These are phyloP conservation scores for Talaromyces nanjingensis DNA, from an alignment of 495 filamentous ascomycete genomes.

Conservation along the genomic window DNA sequence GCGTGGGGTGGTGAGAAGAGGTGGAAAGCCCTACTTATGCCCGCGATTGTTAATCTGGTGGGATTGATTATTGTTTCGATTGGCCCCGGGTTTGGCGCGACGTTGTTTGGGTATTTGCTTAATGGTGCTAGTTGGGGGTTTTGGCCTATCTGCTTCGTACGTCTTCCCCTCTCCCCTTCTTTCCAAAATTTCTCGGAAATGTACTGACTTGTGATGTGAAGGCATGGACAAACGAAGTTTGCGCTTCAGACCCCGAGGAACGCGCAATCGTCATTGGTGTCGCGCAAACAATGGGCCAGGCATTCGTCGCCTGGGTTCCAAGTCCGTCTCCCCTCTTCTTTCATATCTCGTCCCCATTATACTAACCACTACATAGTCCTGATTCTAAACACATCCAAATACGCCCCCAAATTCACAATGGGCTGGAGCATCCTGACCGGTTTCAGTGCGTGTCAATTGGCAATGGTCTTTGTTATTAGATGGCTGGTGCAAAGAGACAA, in stretches of 20 bases:
- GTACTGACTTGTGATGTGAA: background rate
- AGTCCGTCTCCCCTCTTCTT: background rate
- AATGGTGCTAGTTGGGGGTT: conserved; percentile 10
- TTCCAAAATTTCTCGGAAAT: background rate
- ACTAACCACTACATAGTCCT: conserved; percentile 1
- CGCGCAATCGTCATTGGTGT: conserved; percentile 38
- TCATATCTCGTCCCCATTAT: background rate
- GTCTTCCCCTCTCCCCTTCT: background rate
- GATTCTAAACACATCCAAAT: conserved; percentile 8
- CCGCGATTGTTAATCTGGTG: conserved; percentile 5
- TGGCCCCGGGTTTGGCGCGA: conserved; percentile 33
- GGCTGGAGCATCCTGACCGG: conserved; percentile 5
- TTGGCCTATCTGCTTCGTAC: conserved; percentile 7
- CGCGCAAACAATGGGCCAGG: conserved; percentile 7
- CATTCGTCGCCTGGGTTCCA: conserved; percentile 8
- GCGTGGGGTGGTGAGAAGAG: conserved; percentile 1
- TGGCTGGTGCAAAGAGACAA: conserved; percentile 2
- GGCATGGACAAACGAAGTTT: conserved; percentile 43
- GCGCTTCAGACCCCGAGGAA: conserved; percentile 45
- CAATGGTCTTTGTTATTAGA: conserved; percentile 5
- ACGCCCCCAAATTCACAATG: conserved; percentile 9
- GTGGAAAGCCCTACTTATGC: conserved; percentile 1
- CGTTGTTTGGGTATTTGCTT: conserved; percentile 7
- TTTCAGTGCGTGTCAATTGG: conserved; percentile 1
- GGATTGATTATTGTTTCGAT: conserved; percentile 19